Conservation (phyloP, 192 early-diverging fungal genomes). For the Coemansia sp. region DNA sequence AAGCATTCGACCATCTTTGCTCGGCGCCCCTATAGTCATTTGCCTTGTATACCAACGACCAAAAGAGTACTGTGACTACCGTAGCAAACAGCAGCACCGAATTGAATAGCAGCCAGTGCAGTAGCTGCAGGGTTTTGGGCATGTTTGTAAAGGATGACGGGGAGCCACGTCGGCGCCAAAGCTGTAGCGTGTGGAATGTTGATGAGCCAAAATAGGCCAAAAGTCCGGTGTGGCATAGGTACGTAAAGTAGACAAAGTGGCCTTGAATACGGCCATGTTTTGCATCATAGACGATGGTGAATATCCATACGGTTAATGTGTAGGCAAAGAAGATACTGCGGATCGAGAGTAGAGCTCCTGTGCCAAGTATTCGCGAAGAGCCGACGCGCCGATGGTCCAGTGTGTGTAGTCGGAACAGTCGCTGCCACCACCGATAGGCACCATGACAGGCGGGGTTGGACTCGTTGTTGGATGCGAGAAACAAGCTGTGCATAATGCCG, state of each 20-base stretch:
- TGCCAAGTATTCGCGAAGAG: constrained; percentile 22
- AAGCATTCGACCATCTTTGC: constrained; percentile 31
- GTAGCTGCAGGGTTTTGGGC: constrained; percentile 31
- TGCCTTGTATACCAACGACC: constrained; percentile 35
- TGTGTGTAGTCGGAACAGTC: constrained; percentile 17
- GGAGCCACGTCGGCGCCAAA: constrained; percentile 1
- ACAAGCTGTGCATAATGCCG: neutral
- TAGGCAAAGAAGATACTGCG: constrained; percentile 31
- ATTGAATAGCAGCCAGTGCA: constrained; percentile 53
- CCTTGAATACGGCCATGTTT: constrained; percentile 11
- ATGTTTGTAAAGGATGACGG: constrained; percentile 19
- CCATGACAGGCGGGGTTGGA: neutral
- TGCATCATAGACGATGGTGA: constrained; percentile 20
- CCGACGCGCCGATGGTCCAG: constrained; percentile 29
- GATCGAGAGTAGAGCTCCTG: constrained; percentile 2
- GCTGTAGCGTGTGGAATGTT: constrained; percentile 17
- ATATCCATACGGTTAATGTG: constrained; percentile 36
- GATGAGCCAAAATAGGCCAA: constrained; percentile 28
- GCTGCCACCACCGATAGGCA: constrained; percentile 18
- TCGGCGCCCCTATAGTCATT: neutral
- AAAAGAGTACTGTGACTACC: constrained; percentile 37
- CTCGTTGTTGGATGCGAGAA: neutral
- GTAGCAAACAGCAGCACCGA: constrained; percentile 36
- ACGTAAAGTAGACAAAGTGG: constrained; percentile 51
- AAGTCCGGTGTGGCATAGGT: constrained; percentile 49